Evolutionary conservation across 768 basidiomycete species (phyloP), one percentile per base, ranked within the genome.

Genomic region (Termitomyces bulborhizus): DNA sequence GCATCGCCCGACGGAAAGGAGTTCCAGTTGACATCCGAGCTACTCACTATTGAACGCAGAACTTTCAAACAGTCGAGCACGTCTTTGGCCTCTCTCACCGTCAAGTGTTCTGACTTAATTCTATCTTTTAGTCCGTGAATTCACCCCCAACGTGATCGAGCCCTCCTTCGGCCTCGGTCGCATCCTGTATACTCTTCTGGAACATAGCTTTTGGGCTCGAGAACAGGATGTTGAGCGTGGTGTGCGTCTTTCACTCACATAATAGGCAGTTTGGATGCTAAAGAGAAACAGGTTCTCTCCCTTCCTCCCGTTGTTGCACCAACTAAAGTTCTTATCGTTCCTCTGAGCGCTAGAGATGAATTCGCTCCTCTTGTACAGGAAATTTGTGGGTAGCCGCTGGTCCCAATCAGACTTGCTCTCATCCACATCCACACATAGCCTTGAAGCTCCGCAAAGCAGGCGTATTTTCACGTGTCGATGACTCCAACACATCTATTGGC

Each of bases 121-220:
- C 12, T 7, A 47, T 51, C 47, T 46, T 32, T 52, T 66, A 97
- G 94, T 92, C 61, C 91, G 96, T 60, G 95, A 98, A 72, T 97
- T 81, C 73, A 93, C 85, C 53, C 97, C 96, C 37, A 98, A 98
- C 71, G 97, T 99, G 70, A 96, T 98, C 69, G 96, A 98, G 69
- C 95, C 97, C 24, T 99, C 97, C 4, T 97, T 98, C 71, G 96
- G 97, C 57, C 83, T 98, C 61, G 96, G 96, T 52, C 93, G 96
- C 53, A 97, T 98, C 64, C 76, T 98, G 45, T 98, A 98, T 70
- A 85, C 83, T 29, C 78, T 98, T 50, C 84, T 99, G 34, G 97
- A 99, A 70, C 97, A 98, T 76, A 85, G 82, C 63, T 99, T 87
- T 79, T 98, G 96, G 97, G 83, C 83, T 57, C 84, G 97, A 67